Percentiles rank a stretch among this genome's conserved stretches.
phyloP scores from a whole-genome alignment of 257 asterid species.

The Penstemon newberryi region DNA sequence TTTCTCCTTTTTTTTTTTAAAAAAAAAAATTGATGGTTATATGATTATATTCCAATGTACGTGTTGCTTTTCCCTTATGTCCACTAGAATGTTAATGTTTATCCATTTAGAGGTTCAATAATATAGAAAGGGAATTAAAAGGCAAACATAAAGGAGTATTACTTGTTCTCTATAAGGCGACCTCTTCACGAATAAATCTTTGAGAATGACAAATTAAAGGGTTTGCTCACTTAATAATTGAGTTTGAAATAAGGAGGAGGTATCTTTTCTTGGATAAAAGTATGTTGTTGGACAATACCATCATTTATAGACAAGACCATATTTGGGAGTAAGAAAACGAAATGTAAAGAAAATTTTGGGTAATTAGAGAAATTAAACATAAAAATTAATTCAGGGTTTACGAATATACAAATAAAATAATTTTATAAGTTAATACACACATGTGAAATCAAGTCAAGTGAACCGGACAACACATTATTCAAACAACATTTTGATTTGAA shows the following conservation, averaged over 20 bases:
- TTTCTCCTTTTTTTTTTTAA: neutral
- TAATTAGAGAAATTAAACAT: neutral
- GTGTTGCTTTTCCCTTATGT: constrained; percentile 40
- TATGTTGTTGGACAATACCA: neutral
- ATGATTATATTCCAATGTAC: neutral
- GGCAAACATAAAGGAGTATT: constrained; percentile 20
- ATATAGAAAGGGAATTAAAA: constrained; percentile 23
- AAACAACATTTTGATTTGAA: no score
- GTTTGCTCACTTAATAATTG: constrained; percentile 42
- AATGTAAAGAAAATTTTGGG: neutral
- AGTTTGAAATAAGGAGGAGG: constrained; percentile 37
- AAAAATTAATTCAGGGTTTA: no score
- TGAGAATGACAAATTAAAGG: constrained; percentile 37
- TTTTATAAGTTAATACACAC: no score
- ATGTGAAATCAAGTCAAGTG: no score
- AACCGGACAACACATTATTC: no score
- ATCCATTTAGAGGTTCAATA: constrained; percentile 34
- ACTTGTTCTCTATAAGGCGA: constrained; percentile 34
- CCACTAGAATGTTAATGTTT: constrained; percentile 42
- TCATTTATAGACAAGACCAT: neutral
- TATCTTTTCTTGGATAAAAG: constrained; percentile 29
- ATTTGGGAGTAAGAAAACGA: constrained; percentile 3
- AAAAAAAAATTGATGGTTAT: neutral
- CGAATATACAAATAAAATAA: no score
- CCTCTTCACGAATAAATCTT: constrained; percentile 24